These are phyloP conservation scores for Pugionium dolabratum DNA, from an alignment of 345 rosid genomes.

Conservation along the genomic window DNA sequence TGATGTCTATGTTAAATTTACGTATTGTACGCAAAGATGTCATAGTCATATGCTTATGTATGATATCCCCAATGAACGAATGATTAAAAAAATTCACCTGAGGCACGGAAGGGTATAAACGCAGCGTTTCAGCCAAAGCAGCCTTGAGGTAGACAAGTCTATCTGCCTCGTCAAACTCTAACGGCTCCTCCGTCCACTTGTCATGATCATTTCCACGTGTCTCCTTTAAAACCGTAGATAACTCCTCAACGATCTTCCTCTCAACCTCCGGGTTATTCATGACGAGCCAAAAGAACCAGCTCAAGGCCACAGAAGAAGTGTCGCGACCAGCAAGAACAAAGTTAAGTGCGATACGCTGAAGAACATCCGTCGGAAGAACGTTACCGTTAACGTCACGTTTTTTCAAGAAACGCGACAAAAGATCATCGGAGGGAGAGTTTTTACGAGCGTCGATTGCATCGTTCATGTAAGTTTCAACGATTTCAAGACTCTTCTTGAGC, in stretches of 20 bases:
- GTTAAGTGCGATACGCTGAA: conserved; percentile 80
- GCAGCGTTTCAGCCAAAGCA: conserved; percentile 81
- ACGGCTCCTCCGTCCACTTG: conserved; percentile 72
- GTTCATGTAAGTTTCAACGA: conserved; percentile 71
- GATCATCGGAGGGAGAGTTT: conserved; percentile 76
- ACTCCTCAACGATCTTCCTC: conserved; percentile 61
- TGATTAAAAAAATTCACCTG: conserved; percentile 34
- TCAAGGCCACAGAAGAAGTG: conserved; percentile 87
- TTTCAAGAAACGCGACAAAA: conserved; percentile 78
- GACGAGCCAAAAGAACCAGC: conserved; percentile 96
- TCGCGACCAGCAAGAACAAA: conserved; percentile 93
- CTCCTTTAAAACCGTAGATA: conserved; percentile 54
- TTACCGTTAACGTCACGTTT: conserved; percentile 71
- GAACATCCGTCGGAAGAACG: conserved; percentile 53
- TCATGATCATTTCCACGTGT: conserved; percentile 60
- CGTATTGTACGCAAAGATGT: background rate
- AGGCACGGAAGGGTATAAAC: conserved; percentile 90
- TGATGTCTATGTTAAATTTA: background rate
- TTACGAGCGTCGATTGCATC: conserved; percentile 64
- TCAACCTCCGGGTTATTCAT: conserved; percentile 69
- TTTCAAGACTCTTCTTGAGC: conserved; percentile 52
- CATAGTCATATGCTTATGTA: conserved; percentile 18
- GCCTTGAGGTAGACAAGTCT: conserved; percentile 75
- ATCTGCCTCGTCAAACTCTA: conserved; percentile 85
- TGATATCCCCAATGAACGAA: background rate